These are phyloP conservation scores for Nemophila menziesii DNA, from an alignment of 257 asterid genomes.

Conservation along the genomic window DNA sequence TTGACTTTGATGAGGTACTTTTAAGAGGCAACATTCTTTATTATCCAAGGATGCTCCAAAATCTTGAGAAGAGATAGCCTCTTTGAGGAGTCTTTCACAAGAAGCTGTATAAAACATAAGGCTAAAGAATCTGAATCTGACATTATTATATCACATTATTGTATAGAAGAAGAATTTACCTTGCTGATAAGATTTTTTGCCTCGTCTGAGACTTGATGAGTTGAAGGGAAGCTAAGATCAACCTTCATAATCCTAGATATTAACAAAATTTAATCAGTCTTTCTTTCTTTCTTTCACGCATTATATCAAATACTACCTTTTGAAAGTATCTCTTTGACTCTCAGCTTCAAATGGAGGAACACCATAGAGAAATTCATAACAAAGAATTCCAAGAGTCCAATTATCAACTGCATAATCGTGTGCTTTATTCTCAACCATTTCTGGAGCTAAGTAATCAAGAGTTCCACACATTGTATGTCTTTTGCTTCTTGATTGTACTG, in stretches of 20 bases:
- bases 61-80: conserved; percentile 74
- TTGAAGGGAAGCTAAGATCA: conserved; percentile 79
- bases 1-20: conserved; percentile 33
- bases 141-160: background rate
- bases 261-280: conserved; percentile 2
- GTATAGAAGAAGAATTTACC: conserved; percentile 25
- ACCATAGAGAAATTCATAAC: conserved; percentile 79
- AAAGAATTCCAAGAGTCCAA: conserved; percentile 85
- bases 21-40: conserved; percentile 40
- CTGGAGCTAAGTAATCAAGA: conserved; percentile 91
- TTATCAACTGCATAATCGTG: conserved; percentile 88
- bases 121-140: conserved; percentile 7
- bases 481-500: conserved; percentile 77
- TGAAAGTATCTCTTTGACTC: conserved; percentile 66
- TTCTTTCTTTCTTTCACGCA: conserved; percentile 6
- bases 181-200: conserved; percentile 71
- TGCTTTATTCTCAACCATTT: conserved; percentile 88
- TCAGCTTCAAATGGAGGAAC: conserved; percentile 91
- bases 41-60: conserved; percentile 79
- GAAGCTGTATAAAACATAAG: conserved; percentile 49
- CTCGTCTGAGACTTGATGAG: conserved; percentile 43
- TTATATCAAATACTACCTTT: too few relatives aligned
- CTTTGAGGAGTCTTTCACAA: conserved; percentile 76
- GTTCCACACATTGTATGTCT: conserved; percentile 95
- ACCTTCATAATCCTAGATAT: conserved; percentile 63